Evolutionary conservation across 257 asterid genomes (phyloP).

Genomic region (Coffea canephora): DNA sequence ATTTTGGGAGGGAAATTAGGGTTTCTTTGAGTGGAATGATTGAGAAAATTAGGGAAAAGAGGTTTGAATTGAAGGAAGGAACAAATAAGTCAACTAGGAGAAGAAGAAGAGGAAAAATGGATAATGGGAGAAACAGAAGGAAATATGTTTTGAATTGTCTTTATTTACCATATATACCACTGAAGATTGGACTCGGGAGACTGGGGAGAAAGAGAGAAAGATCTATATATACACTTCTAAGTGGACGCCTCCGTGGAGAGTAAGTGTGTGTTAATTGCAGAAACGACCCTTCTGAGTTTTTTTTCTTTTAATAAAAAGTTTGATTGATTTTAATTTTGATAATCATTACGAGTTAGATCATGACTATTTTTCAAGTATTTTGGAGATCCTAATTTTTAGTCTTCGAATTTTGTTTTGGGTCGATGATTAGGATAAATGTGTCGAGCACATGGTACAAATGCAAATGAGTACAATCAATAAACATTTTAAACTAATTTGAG

Average conservation of each 20-base stretch:
- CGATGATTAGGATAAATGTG: not conserved
- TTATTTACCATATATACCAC: slow-evolving; percentile 1
- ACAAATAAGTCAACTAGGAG: not conserved
- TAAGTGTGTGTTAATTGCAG: too few species aligned
- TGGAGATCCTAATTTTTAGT: too few species aligned
- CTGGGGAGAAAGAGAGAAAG: not conserved
- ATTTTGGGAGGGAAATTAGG: slow-evolving; percentile 16
- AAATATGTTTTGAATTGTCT: not conserved
- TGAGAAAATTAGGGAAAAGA: not conserved
- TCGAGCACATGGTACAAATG: too few species aligned
- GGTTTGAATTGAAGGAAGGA: not conserved
- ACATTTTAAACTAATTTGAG: too few species aligned
- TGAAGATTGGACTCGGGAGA: not conserved
- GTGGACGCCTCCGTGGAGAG: not conserved
- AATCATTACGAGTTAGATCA: too few species aligned
- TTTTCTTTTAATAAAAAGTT: too few species aligned
- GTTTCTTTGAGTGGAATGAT: not conserved
- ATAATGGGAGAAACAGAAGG: not conserved
- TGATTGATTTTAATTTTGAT: too few species aligned
- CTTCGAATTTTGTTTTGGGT: not conserved
- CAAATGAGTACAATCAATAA: too few species aligned
- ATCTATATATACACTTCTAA: too few species aligned
- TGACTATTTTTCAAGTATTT: too few species aligned
- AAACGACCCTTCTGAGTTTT: not conserved
- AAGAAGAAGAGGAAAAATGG: not conserved